Conservation (phyloP, 176 grass and related monocot species). For the Chrysopogon serrulatus region DNA sequence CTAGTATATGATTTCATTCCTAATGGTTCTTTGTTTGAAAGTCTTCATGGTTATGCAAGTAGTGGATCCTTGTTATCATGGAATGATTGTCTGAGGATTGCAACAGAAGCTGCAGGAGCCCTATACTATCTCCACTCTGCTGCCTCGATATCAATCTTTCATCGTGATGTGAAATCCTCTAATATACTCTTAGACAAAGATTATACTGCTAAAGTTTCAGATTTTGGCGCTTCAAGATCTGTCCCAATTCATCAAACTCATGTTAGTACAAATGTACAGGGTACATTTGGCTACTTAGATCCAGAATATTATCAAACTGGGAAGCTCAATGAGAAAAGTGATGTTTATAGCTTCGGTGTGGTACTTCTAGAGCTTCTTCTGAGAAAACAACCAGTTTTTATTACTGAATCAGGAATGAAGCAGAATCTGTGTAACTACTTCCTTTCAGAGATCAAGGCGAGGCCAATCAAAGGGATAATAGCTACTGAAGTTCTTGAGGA, state of each 20-base stretch:
- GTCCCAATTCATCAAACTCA: neutral
- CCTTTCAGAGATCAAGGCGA: neutral
- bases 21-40: neutral
- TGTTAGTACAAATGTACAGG: neutral
- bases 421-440: neutral
- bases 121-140: neutral
- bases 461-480: neutral
- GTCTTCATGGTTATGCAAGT: neutral
- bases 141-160: neutral
- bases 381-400: neutral
- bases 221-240: neutral
- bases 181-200: neutral
- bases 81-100: neutral
- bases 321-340: neutral
- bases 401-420: neutral
- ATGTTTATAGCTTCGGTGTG: neutral
- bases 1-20: neutral
- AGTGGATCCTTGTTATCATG: neutral
- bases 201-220: neutral
- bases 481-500: neutral
- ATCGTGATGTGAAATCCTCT: neutral
- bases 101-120: too few species aligned
- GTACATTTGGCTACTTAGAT: conserved; percentile 3
- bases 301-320: too few species aligned
- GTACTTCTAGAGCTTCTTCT: neutral